Evolutionary conservation across 2,329 filamentous ascomycete species (phyloP).

Genomic region (Fusarium sp.): DNA sequence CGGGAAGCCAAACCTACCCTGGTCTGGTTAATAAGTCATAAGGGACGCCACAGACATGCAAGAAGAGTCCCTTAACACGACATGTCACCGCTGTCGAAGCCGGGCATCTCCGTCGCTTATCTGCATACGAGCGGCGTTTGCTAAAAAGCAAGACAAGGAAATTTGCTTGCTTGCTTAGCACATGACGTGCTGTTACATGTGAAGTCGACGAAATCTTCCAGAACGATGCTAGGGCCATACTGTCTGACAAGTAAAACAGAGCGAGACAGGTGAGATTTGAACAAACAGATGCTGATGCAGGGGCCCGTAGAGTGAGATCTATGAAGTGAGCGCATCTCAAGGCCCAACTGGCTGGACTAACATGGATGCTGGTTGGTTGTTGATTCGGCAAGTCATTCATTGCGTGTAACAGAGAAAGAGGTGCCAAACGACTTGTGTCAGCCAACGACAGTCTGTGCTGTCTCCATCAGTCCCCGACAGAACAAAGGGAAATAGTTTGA

Average conservation of each 20-base stretch:
- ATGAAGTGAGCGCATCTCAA: conserved; percentile 7
- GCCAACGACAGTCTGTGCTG: conserved; percentile 2
- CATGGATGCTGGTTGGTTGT: conserved; percentile 4
- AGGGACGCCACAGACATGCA: conserved; percentile 25
- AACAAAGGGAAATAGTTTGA: conserved; percentile 17
- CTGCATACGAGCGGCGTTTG: conserved; percentile 38
- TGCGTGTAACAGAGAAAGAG: neutral
- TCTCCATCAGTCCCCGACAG: conserved; percentile 7
- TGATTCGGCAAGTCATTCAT: conserved; percentile 1
- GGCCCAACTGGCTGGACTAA: conserved; percentile 20
- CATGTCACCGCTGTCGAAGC: conserved; percentile 19
- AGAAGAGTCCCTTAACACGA: conserved; percentile 26
- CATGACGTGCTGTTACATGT: conserved; percentile 10
- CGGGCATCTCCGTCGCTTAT: conserved; percentile 49
- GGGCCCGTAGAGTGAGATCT: conserved; percentile 23
- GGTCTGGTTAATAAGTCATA: conserved; percentile 17
- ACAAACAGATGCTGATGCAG: conserved; percentile 29
- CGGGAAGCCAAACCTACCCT: conserved; percentile 17
- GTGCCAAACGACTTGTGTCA: conserved; percentile 1
- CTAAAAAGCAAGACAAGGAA: conserved; percentile 3
- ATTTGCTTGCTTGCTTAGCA: conserved; percentile 3
- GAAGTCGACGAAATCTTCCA: conserved; percentile 41
- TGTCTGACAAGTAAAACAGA: neutral
- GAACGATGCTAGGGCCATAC: conserved; percentile 33
- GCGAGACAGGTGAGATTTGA: neutral